phyloP scores from a whole-genome alignment of 176 grass and related monocot species.

The Zea mays region Zm-B73-REFERENCE-NAM-5.0 NC_050097.1:6555501-6556000 shows the following conservation, averaged over 20 bases:
- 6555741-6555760: neutral
- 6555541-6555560: constrained; percentile 95
- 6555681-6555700: neutral
- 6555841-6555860: neutral
- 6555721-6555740: neutral
- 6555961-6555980: too few species aligned
- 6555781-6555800: neutral
- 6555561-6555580: constrained; percentile 73
- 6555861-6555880: neutral
- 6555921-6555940: neutral
- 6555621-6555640: constrained; percentile 26
- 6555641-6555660: neutral
- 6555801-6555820: neutral
- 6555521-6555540: constrained; percentile 96
- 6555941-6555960: too few species aligned
- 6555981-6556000: too few species aligned
- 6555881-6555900: neutral
- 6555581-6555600: constrained; percentile 28
- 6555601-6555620: constrained; percentile 5
- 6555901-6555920: neutral
- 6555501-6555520: constrained; percentile 89
- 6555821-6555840: neutral
- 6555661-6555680: neutral
- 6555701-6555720: neutral
- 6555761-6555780: neutral